Evolutionary conservation across 306 rosid genomes (phyloP).

Genomic region (Fragaria ananassa): DNA sequence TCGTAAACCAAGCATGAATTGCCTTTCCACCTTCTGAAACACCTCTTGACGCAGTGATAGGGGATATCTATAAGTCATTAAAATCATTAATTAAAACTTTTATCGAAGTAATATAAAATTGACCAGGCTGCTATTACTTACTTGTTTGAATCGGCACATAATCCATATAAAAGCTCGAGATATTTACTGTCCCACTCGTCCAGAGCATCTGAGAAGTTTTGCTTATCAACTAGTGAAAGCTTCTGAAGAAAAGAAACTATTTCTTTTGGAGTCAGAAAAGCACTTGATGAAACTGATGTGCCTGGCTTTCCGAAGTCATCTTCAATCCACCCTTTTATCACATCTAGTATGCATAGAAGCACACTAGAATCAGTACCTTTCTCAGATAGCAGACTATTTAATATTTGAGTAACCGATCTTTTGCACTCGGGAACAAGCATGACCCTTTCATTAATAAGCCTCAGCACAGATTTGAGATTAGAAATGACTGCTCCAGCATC

Average conservation of each 20-base stretch:
- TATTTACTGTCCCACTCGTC: conserved; percentile 94
- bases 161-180: conserved; percentile 80
- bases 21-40: conserved; percentile 89
- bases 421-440: conserved; percentile 88
- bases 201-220: conserved; percentile 55
- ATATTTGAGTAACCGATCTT: conserved; percentile 73
- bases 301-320: conserved; percentile 82
- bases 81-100: conserved; percentile 22
- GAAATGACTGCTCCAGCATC: conserved; percentile 82
- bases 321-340: conserved; percentile 95
- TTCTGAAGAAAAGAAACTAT: conserved; percentile 88
- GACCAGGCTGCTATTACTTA: conserved; percentile 38
- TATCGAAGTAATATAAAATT: conserved; percentile 15
- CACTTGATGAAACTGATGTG: conserved; percentile 49
- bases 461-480: conserved; percentile 78
- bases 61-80: conserved; percentile 55
- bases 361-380: conserved; percentile 92
- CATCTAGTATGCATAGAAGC: conserved; percentile 93
- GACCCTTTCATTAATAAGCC: conserved; percentile 86
- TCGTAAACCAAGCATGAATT: conserved; percentile 91
- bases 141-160: conserved; percentile 87
- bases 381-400: conserved; percentile 86
- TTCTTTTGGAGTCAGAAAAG: conserved; percentile 83
- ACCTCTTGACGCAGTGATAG: conserved; percentile 75
- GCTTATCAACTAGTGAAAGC: conserved; percentile 91